Evolutionary conservation across 1,284 basidiomycete species (phyloP).

Genomic region (Porodaedalea pini): DNA sequence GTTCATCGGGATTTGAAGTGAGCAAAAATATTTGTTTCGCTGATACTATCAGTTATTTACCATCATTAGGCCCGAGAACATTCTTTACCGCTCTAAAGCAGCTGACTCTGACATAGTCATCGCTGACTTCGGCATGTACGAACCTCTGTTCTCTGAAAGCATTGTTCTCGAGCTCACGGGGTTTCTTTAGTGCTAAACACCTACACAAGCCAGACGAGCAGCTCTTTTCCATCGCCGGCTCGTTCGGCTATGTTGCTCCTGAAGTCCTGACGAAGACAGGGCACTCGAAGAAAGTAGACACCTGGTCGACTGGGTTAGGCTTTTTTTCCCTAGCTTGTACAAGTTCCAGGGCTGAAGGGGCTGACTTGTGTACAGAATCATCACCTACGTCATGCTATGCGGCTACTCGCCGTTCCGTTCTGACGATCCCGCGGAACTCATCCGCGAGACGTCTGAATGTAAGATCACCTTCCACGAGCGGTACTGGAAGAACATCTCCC

Average conservation of each 20-base stretch:
- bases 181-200: conserved; percentile 69
- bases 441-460: conserved; percentile 79
- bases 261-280: conserved; percentile 84
- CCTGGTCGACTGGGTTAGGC: conserved; percentile 89
- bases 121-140: conserved; percentile 94
- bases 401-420: conserved; percentile 93
- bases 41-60: background rate
- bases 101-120: conserved; percentile 81
- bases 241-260: conserved; percentile 91
- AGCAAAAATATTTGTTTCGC: conserved; percentile 24
- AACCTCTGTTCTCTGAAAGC: conserved; percentile 11
- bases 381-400: conserved; percentile 89
- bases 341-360: background rate
- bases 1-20: conserved; percentile 91
- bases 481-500: conserved; percentile 90
- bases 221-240: conserved; percentile 81
- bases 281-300: conserved; percentile 89
- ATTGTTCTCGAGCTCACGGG: conserved; percentile 11
- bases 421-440: conserved; percentile 72
- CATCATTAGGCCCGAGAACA: conserved; percentile 81
- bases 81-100: conserved; percentile 79
- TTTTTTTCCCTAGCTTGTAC: background rate
- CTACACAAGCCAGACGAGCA: conserved; percentile 76
- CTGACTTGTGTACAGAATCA: conserved; percentile 54
- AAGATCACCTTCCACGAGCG: conserved; percentile 88